Conservation (phyloP, 2,329 filamentous ascomycete species). For the Pestalotiopsis sp. region DNA sequence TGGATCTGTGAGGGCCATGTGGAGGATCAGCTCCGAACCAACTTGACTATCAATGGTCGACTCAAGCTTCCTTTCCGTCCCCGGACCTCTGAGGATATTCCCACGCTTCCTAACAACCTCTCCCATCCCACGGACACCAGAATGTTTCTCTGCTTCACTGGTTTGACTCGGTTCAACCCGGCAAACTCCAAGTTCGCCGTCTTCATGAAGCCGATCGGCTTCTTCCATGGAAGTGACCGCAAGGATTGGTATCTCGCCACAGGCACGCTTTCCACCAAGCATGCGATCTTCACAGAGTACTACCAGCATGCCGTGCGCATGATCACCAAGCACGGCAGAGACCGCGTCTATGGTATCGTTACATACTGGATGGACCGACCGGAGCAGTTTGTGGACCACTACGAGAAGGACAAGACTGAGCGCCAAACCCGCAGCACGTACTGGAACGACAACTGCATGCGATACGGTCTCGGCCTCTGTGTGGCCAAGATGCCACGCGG, state of each 20-base stretch:
- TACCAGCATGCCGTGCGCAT: neutral
- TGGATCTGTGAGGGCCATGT: constrained; percentile 1
- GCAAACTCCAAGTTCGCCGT: neutral
- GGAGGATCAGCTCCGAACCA: neutral
- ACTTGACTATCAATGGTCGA: neutral
- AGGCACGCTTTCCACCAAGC: neutral
- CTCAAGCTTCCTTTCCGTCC: neutral
- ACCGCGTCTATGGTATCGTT: constrained; percentile 2
- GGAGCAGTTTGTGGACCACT: neutral
- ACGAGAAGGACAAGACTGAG: neutral
- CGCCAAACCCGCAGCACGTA: neutral
- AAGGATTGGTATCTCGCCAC: neutral
- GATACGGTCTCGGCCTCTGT: constrained; percentile 9
- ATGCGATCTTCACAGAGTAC: neutral
- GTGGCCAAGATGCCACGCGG: neutral
- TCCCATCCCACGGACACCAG: neutral
- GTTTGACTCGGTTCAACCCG: neutral
- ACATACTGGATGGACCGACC: constrained; percentile 1
- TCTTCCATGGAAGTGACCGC: neutral
- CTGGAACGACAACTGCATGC: constrained; percentile 8
- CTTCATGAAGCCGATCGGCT: neutral
- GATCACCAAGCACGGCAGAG: neutral
- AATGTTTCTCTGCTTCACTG: neutral
- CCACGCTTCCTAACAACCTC: neutral
- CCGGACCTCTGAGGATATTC: neutral